Evolutionary conservation across 1,139 yeast genomes (phyloP), one percentile per base, ranked within the genome.

Genomic region (Scheffersomyces stambukii): DNA sequence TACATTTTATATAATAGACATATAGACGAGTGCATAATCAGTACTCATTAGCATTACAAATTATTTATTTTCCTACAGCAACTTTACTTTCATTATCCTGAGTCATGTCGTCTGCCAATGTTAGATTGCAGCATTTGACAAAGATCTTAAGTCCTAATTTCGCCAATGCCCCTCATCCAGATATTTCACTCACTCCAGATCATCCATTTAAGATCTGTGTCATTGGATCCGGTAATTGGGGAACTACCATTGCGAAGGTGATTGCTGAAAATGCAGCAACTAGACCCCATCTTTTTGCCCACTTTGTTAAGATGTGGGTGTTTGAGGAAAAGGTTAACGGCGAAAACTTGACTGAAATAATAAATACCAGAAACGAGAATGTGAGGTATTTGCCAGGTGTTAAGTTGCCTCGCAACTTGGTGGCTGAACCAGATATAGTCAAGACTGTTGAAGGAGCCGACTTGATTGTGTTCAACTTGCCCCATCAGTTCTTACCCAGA

Each of bases 191-290:
- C 29, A 31, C 48, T 3, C 60, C 63, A 13, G 57, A 42, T 19
- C 51, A 49, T 24, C 68, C 69, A 4, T 65, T 63, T 46, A 55
- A 50, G 39, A 53, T 67, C 24, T 60, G 68, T 32, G 64, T 67
- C 15, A 56, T 67, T 36, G 74, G 74, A 12, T 64, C 71, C 16
- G 73, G 74, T 19, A 67, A 66, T 44, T 67, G 73, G 73, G 74
- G 73, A 21, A 67, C 72, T 30, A 63, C 73, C 25, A 62, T 67
- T 29, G 72, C 74, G 32, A 67, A 67, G 41, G 58, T 67, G 24
- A 36, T 65, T 15, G 70, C 73, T 13, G 73, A 67, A 46, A 67
- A 67, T 48, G 57, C 69, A 19, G 42, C 45, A 12, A 56, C 60
- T 12, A 57, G 64, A 41, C 67, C 71, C 5, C 58, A 57, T 32